Evolutionary conservation across 306 rosid species (phyloP).

Genomic region (Cicer judaicum): DNA sequence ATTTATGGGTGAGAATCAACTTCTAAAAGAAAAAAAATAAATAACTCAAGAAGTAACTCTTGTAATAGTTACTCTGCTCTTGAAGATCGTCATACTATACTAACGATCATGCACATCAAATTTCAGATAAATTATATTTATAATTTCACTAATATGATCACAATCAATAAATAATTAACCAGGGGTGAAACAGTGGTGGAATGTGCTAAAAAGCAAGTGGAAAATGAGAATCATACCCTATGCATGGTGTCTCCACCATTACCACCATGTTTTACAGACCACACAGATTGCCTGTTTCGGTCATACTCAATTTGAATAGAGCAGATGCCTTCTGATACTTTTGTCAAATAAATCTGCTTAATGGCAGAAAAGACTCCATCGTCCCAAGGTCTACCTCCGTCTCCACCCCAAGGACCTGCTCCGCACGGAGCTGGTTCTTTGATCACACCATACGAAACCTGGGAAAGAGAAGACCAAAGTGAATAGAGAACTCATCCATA

Average conservation of each 20-base stretch:
- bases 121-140: background rate
- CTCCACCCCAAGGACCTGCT: constrained; percentile 99
- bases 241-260: constrained; percentile 71
- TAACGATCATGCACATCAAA: background rate
- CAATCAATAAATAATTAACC: constrained; percentile 1
- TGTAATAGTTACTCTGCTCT: background rate
- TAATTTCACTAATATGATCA: background rate
- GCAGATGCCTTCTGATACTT: constrained; percentile 69
- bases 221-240: constrained; percentile 57
- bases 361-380: constrained; percentile 92
- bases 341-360: constrained; percentile 81
- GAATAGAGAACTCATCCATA: constrained; percentile 14
- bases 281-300: constrained; percentile 79
- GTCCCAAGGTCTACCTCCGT: constrained; percentile 91
- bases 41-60: background rate
- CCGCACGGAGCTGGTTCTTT: constrained; percentile 91
- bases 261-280: constrained; percentile 93
- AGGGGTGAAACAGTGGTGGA: background rate
- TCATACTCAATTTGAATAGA: constrained; percentile 92
- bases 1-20: background rate
- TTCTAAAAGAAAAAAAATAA: background rate
- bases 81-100: constrained; percentile 1
- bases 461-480: background rate
- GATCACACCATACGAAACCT: constrained; percentile 70
- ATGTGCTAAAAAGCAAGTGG: constrained; percentile 33